Percentiles rank a stretch among this genome's conserved stretches.
Evolutionary conservation across 306 rosid species (phyloP).

Genomic region (Potentilla sterilis): DNA sequence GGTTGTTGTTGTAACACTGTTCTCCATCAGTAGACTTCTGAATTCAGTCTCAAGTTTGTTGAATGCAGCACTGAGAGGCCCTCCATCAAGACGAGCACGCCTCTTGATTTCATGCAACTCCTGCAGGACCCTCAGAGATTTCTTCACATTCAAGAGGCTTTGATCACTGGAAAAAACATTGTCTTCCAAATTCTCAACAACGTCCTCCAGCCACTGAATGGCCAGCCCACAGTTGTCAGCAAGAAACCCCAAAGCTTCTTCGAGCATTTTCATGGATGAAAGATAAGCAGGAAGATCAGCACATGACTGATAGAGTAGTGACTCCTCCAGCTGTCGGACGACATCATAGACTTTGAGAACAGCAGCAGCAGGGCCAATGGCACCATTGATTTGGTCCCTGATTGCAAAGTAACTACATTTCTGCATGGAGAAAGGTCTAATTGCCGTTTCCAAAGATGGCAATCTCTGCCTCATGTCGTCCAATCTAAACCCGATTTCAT

Average conservation of each 20-base stretch:
- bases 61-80: conserved; percentile 61
- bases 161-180: conserved; percentile 32
- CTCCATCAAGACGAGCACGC: conserved; percentile 48
- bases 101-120: conserved; percentile 46
- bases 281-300: conserved; percentile 50
- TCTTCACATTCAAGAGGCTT: conserved; percentile 43
- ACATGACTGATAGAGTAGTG: conserved; percentile 38
- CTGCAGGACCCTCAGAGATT: conserved; percentile 43
- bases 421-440: conserved; percentile 24
- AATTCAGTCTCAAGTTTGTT: conserved; percentile 69
- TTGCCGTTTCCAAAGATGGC: conserved; percentile 45
- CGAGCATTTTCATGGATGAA: conserved; percentile 50
- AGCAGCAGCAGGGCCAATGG: conserved; percentile 63
- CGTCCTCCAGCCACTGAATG: conserved; percentile 58
- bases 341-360: conserved; percentile 49
- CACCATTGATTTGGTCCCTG: conserved; percentile 45
- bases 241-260: conserved; percentile 74
- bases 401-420: conserved; percentile 33
- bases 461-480: conserved; percentile 38
- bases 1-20: conserved; percentile 25
- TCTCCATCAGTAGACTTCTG: conserved; percentile 44
- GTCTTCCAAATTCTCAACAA: conserved; percentile 44
- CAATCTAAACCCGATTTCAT: conserved; percentile 52
- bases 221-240: conserved; percentile 59
- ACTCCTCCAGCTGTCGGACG: conserved; percentile 53